Percentiles rank a stretch among this genome's conserved stretches.
Evolutionary conservation across 2,329 filamentous ascomycete genomes (phyloP).

Genomic region (Ophiostoma sp.): DNA sequence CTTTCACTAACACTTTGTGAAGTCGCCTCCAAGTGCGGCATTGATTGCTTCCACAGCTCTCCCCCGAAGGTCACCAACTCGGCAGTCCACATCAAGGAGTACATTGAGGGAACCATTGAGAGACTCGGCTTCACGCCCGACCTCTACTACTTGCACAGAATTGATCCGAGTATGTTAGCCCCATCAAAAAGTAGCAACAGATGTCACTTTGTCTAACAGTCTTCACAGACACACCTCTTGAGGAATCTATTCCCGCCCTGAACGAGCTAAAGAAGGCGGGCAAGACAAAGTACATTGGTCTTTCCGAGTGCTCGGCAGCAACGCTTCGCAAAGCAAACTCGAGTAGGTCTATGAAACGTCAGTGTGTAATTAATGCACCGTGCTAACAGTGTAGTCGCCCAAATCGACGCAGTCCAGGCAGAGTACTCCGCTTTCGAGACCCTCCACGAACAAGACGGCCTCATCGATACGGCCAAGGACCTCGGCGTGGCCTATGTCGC

Average conservation of each 20-base stretch:
- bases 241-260: not conserved
- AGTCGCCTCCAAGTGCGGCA: not conserved
- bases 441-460: not conserved
- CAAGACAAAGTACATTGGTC: conserved; percentile 46
- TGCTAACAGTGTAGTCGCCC: not conserved
- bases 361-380: no score
- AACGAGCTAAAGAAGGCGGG: conserved; percentile 37
- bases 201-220: no score
- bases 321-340: conserved; percentile 42
- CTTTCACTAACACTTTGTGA: no score
- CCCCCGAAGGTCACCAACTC: not conserved
- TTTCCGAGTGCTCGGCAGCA: conserved; percentile 46
- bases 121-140: not conserved
- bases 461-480: not conserved
- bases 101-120: not conserved
- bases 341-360: conserved; percentile 35
- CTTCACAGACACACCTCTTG: not conserved
- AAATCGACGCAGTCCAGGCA: not conserved
- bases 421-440: not conserved
- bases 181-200: not conserved
- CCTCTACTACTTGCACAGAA: not conserved
- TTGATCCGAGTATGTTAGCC: not conserved
- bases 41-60: not conserved
- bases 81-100: not conserved
- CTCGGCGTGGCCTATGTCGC: conserved; percentile 54